phyloP scores from a whole-genome alignment of 164 flowering plant species.

The Aristolochia californica region DNA sequence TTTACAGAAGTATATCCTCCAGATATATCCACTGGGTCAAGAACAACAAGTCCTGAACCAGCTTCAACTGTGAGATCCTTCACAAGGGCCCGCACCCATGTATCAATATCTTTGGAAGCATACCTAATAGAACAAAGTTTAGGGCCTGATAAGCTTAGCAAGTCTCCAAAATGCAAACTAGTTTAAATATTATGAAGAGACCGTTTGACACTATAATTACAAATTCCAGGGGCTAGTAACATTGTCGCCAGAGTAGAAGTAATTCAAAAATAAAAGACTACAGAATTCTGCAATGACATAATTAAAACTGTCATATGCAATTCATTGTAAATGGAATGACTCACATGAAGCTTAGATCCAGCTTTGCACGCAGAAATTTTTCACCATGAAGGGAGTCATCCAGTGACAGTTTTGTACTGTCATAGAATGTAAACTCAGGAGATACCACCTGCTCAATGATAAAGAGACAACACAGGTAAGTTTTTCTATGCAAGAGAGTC shows the following conservation, averaged over 20 bases:
- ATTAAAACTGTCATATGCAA: not conserved
- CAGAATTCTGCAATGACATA: not conserved
- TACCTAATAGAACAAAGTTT: slow-evolving; percentile 44
- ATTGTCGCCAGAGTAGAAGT: not conserved
- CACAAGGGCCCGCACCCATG: slow-evolving; percentile 78
- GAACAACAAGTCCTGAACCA: slow-evolving; percentile 91
- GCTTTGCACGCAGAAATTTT: slow-evolving; percentile 87
- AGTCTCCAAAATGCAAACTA: not conserved
- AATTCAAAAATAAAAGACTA: not conserved
- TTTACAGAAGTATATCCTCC: slow-evolving; percentile 89
- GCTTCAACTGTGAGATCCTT: slow-evolving; percentile 88
- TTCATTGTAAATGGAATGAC: not conserved
- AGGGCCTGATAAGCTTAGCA: not conserved
- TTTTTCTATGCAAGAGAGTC: not conserved
- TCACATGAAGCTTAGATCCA: slow-evolving; percentile 94
- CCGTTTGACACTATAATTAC: no score
- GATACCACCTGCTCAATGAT: slow-evolving; percentile 53
- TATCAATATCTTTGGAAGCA: slow-evolving; percentile 88
- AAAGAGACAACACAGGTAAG: not conserved
- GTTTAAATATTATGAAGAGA: no score
- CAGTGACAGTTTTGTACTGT: slow-evolving; percentile 62
- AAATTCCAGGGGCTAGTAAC: no score
- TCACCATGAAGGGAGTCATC: slow-evolving; percentile 70
- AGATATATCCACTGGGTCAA: slow-evolving; percentile 88
- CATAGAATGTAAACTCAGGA: slow-evolving; percentile 92